A percentile compares a stretch with the other conserved stretches of the same genome.
Conservation (phyloP, 2,329 filamentous ascomycete genomes). For the Thelonectria discophora region DNA sequence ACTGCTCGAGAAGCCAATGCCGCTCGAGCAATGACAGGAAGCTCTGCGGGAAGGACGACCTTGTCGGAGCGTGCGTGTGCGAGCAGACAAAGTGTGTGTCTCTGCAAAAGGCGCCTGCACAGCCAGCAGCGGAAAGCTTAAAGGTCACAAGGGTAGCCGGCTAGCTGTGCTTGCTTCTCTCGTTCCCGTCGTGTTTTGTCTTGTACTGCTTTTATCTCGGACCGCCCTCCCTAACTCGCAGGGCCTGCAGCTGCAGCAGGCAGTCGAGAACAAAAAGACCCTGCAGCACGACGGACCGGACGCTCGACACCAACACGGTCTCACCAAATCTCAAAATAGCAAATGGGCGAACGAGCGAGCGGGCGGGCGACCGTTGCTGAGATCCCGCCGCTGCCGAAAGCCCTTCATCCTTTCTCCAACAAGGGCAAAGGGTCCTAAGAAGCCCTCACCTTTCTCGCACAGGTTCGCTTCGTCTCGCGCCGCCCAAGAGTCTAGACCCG, state of each 20-base stretch:
- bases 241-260: neutral
- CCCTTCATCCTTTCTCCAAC: neutral
- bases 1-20: neutral
- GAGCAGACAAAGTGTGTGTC: neutral
- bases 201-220: neutral
- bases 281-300: neutral
- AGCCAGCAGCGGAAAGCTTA: neutral
- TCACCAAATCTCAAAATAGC: neutral
- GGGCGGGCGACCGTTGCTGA: neutral
- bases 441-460: no score
- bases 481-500: constrained; percentile 17
- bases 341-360: neutral
- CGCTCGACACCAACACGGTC: no score
- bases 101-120: neutral
- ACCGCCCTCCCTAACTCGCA: neutral
- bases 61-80: no score
- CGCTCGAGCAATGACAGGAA: neutral
- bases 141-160: neutral
- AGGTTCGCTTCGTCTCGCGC: no score
- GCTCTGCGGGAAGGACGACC: neutral
- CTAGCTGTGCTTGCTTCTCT: no score
- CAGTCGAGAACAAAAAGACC: neutral
- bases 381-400: constrained; percentile 19
- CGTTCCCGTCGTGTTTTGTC: neutral
- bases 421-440: neutral